Percentiles rank a stretch among this genome's conserved stretches.
These are phyloP conservation scores for Juncus inflexus DNA, from an alignment of 176 grass and related monocot species.

Conservation along the genomic window DNA sequence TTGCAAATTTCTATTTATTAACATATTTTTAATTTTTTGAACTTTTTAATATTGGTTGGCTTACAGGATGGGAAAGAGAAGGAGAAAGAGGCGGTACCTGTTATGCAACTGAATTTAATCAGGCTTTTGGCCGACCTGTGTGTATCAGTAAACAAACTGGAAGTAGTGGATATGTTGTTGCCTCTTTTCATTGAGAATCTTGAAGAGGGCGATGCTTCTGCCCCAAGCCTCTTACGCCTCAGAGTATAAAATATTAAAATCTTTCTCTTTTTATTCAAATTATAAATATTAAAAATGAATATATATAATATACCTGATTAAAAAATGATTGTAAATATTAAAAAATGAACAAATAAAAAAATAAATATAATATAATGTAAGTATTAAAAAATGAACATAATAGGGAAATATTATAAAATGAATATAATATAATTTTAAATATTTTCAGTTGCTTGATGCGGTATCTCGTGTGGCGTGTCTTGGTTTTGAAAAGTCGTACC, in stretches of 20 bases:
- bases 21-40: constrained; percentile 4
- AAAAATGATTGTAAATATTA: too few relatives aligned
- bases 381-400: too few relatives aligned
- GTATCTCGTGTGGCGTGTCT: constrained; percentile 93
- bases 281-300: constrained; percentile 5
- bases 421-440: constrained; percentile 28
- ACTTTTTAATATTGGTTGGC: not conserved
- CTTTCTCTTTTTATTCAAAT: constrained; percentile 17
- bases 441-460: constrained; percentile 77
- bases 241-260: constrained; percentile 45
- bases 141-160: constrained; percentile 88
- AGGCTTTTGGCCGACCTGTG: constrained; percentile 85
- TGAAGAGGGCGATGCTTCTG: constrained; percentile 93
- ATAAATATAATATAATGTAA: too few relatives aligned
- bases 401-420: not conserved
- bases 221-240: constrained; percentile 84
- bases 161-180: constrained; percentile 98
- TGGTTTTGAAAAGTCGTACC: constrained; percentile 98
- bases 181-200: constrained; percentile 98
- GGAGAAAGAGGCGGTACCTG: constrained; percentile 75
- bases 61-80: constrained; percentile 88
- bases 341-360: too few relatives aligned
- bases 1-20: too few relatives aligned
- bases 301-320: too few relatives aligned
- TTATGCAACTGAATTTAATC: constrained; percentile 85